Conservation (phyloP, 2,329 filamentous ascomycete species). For the Venturia effusa region DNA sequence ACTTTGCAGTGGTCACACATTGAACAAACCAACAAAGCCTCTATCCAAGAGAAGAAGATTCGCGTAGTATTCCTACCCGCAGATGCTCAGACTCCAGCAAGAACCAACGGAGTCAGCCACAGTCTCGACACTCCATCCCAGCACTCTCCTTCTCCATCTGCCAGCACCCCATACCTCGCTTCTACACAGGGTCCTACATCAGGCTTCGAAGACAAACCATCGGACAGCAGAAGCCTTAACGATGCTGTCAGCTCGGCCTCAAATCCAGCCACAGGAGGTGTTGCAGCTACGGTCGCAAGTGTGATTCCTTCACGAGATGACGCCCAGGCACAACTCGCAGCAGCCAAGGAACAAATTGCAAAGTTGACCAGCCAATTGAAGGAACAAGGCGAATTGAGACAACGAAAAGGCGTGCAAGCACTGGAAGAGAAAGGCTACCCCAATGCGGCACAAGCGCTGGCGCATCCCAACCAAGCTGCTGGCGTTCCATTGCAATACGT, state of each 20-base stretch:
- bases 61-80: slow-evolving; percentile 73
- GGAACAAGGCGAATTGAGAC: slow-evolving; percentile 58
- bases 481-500: slow-evolving; percentile 83
- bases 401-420: slow-evolving; percentile 56
- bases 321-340: slow-evolving; percentile 59
- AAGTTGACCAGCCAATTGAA: slow-evolving; percentile 52
- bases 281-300: neutral
- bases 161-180: slow-evolving; percentile 18
- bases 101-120: slow-evolving; percentile 23
- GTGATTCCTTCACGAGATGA: slow-evolving; percentile 46
- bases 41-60: slow-evolving; percentile 90
- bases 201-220: slow-evolving; percentile 27
- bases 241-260: slow-evolving; percentile 21
- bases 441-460: slow-evolving; percentile 42
- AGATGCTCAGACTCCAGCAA: slow-evolving; percentile 19
- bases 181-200: slow-evolving; percentile 29
- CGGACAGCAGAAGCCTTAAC: slow-evolving; percentile 18
- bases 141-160: slow-evolving; percentile 7
- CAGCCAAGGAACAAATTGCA: slow-evolving; percentile 64
- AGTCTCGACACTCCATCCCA: slow-evolving; percentile 29
- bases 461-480: slow-evolving; percentile 53
- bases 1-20: slow-evolving; percentile 58
- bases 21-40: slow-evolving; percentile 62
- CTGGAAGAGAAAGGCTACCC: slow-evolving; percentile 40
- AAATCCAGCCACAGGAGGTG: neutral